Base-by-base conservation (phyloP, 1,139 yeast species). In the Hansenula sp. region DNA sequence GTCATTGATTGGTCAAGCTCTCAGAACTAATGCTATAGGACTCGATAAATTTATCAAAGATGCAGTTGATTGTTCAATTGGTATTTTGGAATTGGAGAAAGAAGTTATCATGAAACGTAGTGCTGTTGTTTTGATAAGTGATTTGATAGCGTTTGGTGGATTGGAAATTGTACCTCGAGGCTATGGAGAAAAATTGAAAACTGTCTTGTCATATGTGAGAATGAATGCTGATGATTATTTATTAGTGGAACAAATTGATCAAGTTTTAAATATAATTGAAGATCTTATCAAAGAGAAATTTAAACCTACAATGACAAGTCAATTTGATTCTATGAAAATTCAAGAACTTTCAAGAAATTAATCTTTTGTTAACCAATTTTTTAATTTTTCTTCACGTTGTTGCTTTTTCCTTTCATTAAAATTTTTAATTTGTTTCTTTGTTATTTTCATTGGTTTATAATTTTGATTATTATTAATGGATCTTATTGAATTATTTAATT, bases 61-160 rank as follows among this genome's bases (percentile, higher is more conserved):
- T 43, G 72, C 82, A 9, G 60, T 87, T 34, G 96, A 88, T 55
- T 80, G 94, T 55, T 79, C 86, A 0, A 58, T 86, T 33, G 95
- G 95, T 3, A 73, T 90, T 1, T 60, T 92, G 36, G 79, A 71
- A 59, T 53, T 75, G 69, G 72, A 95, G 69, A 61, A 68, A 50
- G 41, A 61, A 42, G 40, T 40, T 6, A 34, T 38, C 2, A 72
- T 90, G 75, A 70, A 95, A 47, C 68, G 97, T 36, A 70, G 95
- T 0, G 89, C 96, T 0, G 72, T 87, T 4, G 83, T 81, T 13
- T 61, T 88, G 28, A 63, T 87, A 3, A 75, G 78, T 45, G 94
- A 87, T 52, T 62, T 87, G 46, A 60, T 85, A 2, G 56, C 72
- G 32, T 59, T 71, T 7, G 65, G 66, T 14, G 71, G 71, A 6